Evolutionary conservation across 768 basidiomycete species (phyloP).

Genomic region (Podaxis sp.): DNA sequence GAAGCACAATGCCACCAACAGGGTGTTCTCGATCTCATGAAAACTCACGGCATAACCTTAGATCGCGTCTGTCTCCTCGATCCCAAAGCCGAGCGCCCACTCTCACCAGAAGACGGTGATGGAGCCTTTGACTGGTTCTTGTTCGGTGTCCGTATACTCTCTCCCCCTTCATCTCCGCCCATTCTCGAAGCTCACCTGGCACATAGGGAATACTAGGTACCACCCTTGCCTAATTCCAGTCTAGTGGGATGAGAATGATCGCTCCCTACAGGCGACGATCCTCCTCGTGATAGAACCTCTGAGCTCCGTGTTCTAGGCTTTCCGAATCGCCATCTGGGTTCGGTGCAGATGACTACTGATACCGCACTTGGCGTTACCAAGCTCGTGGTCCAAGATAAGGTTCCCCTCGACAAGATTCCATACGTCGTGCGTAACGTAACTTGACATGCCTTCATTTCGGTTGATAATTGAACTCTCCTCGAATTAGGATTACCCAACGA

Average conservation of each 20-base stretch:
- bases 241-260: background rate
- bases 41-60: constrained; percentile 36
- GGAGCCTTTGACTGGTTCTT: constrained; percentile 84
- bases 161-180: background rate
- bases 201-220: constrained; percentile 36
- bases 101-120: constrained; percentile 77
- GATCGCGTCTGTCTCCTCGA: constrained; percentile 89
- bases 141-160: constrained; percentile 65
- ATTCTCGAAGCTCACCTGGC: constrained; percentile 1
- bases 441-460: background rate
- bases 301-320: constrained; percentile 88
- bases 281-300: constrained; percentile 89
- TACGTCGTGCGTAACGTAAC: constrained; percentile 53
- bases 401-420: constrained; percentile 68
- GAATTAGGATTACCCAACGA: constrained; percentile 84
- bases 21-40: constrained; percentile 63
- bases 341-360: constrained; percentile 98
- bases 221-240: background rate
- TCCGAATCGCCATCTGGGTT: constrained; percentile 80
- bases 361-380: constrained; percentile 94
- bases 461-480: background rate
- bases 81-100: constrained; percentile 71
- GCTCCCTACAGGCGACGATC: constrained; percentile 76
- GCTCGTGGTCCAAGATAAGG: constrained; percentile 74
- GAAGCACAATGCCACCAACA: constrained; percentile 46